phyloP scores from a whole-genome alignment of 2,329 filamentous ascomycete genomes.

The Paecilomyces fulvus region DNA sequence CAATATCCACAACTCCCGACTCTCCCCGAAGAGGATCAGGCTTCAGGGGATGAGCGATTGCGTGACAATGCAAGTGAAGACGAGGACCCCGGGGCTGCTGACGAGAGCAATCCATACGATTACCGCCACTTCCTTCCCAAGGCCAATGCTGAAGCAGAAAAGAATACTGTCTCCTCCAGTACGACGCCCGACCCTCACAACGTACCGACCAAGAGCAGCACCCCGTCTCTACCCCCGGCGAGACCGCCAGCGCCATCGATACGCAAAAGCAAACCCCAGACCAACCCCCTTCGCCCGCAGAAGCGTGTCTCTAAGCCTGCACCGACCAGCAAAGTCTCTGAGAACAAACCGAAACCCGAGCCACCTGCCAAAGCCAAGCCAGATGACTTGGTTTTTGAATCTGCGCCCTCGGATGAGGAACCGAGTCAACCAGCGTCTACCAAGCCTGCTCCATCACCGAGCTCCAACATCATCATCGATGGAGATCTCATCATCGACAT shows the following conservation, averaged over 20 bases:
- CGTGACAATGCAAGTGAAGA: constrained; percentile 26
- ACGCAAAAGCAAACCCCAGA: constrained; percentile 13
- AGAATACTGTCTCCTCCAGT: constrained; percentile 22
- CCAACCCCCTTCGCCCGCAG: constrained; percentile 25
- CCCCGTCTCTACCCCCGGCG: constrained; percentile 23
- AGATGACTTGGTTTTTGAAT: constrained; percentile 16
- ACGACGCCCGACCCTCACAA: constrained; percentile 29
- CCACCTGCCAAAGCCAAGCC: constrained; percentile 15
- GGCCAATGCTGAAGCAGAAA: constrained; percentile 25
- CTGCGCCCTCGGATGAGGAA: constrained; percentile 24
- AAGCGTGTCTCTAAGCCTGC: constrained; percentile 14
- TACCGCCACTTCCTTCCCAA: constrained; percentile 42
- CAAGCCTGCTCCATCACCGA: constrained; percentile 25
- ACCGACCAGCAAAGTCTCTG: constrained; percentile 12
- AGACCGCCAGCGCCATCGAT: constrained; percentile 16
- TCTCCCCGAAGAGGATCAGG: constrained; percentile 27
- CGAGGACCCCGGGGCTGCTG: constrained; percentile 29
- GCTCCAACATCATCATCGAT: constrained; percentile 38
- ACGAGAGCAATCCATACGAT: constrained; percentile 41
- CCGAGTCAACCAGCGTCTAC: constrained; percentile 17
- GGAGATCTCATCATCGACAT: constrained; percentile 42
- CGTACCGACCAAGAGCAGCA: constrained; percentile 23
- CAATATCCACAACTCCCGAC: constrained; percentile 58
- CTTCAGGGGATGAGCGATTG: constrained; percentile 24
- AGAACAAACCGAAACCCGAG: constrained; percentile 15